Conservation (phyloP, 2,329 filamentous ascomycete species). For the Aotearoamyces nothofagi region DNA sequence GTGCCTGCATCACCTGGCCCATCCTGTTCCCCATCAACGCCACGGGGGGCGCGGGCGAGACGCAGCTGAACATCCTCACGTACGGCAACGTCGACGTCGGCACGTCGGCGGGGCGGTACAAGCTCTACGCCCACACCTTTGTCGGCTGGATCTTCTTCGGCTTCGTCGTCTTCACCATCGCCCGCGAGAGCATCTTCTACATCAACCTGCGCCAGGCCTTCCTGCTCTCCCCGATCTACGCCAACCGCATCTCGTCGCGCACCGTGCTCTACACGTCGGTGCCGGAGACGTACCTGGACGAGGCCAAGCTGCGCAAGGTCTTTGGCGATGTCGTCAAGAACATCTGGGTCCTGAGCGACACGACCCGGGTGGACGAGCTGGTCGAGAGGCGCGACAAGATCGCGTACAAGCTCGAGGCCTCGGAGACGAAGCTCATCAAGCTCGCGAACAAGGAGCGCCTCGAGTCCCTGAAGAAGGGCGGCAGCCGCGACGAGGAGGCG, state of each 20-base stretch:
- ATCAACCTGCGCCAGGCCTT: conserved; percentile 90
- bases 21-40: conserved; percentile 75
- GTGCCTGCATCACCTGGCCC: conserved; percentile 74
- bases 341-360: conserved; percentile 72
- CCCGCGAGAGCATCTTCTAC: conserved; percentile 79
- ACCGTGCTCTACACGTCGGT: conserved; percentile 85
- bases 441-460: conserved; percentile 57
- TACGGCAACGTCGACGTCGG: conserved; percentile 58
- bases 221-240: conserved; percentile 69
- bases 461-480: conserved; percentile 51
- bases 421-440: conserved; percentile 75
- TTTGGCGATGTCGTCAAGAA: conserved; percentile 72
- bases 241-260: conserved; percentile 73
- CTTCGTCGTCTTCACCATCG: conserved; percentile 80
- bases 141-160: conserved; percentile 71
- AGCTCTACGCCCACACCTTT: conserved; percentile 61
- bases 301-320: conserved; percentile 60
- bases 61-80: conserved; percentile 61
- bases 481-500: conserved; percentile 22
- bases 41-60: conserved; percentile 52
- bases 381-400: conserved; percentile 70
- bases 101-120: conserved; percentile 32
- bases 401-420: conserved; percentile 69
- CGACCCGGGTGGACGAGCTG: conserved; percentile 61
- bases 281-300: conserved; percentile 61